phyloP scores from a whole-genome alignment of 129 eudicot species.

The Artemisia tridentata region DNA sequence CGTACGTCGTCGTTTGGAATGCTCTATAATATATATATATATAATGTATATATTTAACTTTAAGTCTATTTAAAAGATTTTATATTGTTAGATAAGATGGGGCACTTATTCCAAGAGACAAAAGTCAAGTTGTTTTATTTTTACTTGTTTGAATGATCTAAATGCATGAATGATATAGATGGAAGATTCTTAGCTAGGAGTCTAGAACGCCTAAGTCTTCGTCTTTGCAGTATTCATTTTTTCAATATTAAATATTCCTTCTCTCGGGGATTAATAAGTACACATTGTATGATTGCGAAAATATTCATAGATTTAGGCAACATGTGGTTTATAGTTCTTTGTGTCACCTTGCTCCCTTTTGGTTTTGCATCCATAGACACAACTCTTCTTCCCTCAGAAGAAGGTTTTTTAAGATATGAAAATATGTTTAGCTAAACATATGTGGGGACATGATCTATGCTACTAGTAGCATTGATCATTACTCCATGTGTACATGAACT shows the following conservation, averaged over 20 bases:
- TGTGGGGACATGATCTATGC: too few species aligned
- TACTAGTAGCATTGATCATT: too few species aligned
- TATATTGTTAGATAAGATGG: too few species aligned
- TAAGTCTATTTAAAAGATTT: too few species aligned
- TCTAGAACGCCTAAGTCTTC: neutral
- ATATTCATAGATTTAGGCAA: neutral
- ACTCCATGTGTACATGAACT: too few species aligned
- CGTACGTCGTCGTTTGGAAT: too few species aligned
- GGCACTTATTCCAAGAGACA: too few species aligned
- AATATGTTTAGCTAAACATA: too few species aligned
- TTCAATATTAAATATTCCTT: neutral
- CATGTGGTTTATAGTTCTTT: slow-evolving; percentile 21
- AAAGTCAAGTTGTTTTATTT: neutral
- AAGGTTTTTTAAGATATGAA: slow-evolving; percentile 21
- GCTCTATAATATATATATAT: too few species aligned
- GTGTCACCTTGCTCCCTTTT: slow-evolving; percentile 18
- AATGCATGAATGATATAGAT: neutral
- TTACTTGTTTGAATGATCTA: neutral
- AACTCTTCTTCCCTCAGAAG: slow-evolving; percentile 24
- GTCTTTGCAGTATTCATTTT: neutral
- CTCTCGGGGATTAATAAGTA: neutral
- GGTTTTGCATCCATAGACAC: slow-evolving; percentile 33
- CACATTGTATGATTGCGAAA: neutral
- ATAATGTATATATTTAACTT: too few species aligned
- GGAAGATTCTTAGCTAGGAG: neutral